Percentiles rank a stretch among this genome's conserved stretches.
Conservation (phyloP, 2,329 filamentous ascomycete genomes). For the Pestalotiopsis sp. region DNA sequence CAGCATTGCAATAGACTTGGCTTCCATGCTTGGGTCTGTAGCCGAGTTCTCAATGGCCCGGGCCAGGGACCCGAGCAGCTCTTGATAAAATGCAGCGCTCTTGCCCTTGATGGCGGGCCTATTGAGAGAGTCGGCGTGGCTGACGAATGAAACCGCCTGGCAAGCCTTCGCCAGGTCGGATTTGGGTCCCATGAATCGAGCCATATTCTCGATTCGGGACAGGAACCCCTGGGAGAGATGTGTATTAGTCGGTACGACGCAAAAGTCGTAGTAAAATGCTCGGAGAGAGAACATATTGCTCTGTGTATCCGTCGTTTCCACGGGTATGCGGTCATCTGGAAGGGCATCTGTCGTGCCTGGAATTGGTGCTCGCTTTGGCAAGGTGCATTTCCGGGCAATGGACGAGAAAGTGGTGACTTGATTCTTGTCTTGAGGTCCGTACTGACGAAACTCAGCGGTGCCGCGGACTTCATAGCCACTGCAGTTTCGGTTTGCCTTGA, state of each 20-base stretch:
- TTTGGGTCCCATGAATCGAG: constrained; percentile 15
- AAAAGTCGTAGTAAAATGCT: constrained; percentile 27
- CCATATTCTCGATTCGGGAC: constrained; percentile 19
- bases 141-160: constrained; percentile 20
- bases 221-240: constrained; percentile 23
- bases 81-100: constrained; percentile 19
- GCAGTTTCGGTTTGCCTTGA: constrained; percentile 21
- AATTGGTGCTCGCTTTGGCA: constrained; percentile 20
- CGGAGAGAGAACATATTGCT: constrained; percentile 18
- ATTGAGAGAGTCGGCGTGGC: constrained; percentile 20
- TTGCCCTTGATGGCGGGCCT: constrained; percentile 19
- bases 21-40: constrained; percentile 14
- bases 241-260: constrained; percentile 19
- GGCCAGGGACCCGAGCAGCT: constrained; percentile 20
- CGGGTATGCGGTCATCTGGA: constrained; percentile 20
- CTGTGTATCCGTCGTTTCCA: constrained; percentile 18
- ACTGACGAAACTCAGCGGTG: neutral
- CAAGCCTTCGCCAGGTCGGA: constrained; percentile 25
- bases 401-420: constrained; percentile 3
- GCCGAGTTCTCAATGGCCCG: constrained; percentile 16
- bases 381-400: constrained; percentile 23
- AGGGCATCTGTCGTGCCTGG: constrained; percentile 19
- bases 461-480: constrained; percentile 16
- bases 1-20: constrained; percentile 21
- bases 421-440: neutral